Evolutionary conservation across 2,329 filamentous ascomycete genomes (phyloP), one percentile per base, ranked within the genome.

Genomic region (Verticillium dahliae): DNA sequence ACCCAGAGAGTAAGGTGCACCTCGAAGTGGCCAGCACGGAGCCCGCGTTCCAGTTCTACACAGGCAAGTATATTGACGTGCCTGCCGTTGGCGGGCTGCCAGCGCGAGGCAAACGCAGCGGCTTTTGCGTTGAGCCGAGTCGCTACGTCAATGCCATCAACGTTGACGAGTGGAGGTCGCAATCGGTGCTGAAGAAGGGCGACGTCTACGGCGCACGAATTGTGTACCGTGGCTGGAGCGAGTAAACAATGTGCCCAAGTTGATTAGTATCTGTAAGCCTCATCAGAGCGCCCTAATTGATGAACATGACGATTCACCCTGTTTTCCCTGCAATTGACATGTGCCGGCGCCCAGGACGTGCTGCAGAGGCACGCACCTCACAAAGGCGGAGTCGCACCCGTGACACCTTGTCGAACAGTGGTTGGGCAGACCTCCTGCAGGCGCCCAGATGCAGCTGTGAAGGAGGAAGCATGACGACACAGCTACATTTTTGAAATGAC

Each of bases 11-110:
- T 34, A 85, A 86, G 65, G 82, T 97, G 67, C 89, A 96, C 72
- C 85, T 98, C 58, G 91, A 97, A 75, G 89, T 97, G 6, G 80
- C 87, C 70, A 95, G 91, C 79, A 98, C 94, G 0, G 94, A 98
- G 80, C 95, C 95, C 0, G 91, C 92, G 0, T 98, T 97, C 81
- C 94, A 98, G 75, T 96, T 97, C 78, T 98, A 98, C 77, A 96
- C 92, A 0, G 95, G 94, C 66, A 89, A 90, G 71, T 89, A 87
- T 71, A 92, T 96, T 66, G 79, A 95, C 68, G 89, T 96, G 13
- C 89, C 90, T 0, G 88, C 79, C 35, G 80, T 86, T 3, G 81
- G 80, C n/a, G 81, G 81, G 2, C 74, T 84, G 34, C 85, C 89
- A 0, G 87, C 88, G 1, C 84, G 91, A 57, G 85, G 82, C 0